Evolutionary conservation across 2,329 filamentous ascomycete genomes (phyloP).

Genomic region (Aspergillus sp.): DNA sequence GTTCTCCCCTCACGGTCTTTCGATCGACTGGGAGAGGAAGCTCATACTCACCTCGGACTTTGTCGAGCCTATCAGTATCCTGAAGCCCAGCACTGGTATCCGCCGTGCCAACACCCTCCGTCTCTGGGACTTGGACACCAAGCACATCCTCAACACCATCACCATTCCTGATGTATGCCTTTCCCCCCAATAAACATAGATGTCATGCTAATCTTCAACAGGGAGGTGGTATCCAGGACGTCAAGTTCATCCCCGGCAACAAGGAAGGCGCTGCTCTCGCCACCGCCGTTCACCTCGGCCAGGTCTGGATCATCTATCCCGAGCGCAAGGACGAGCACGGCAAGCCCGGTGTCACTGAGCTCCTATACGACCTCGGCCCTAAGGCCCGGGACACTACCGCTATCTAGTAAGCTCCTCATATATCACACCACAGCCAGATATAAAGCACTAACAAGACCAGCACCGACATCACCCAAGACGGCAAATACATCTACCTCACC

Average conservation of each 20-base stretch:
- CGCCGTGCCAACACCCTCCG: constrained; percentile 58
- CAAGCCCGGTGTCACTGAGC: constrained; percentile 58
- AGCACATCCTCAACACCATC: constrained; percentile 61
- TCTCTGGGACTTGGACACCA: constrained; percentile 56
- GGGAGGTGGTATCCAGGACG: constrained; percentile 51
- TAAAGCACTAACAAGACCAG: constrained; percentile 22
- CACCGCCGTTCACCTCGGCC: constrained; percentile 59
- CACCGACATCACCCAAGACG: constrained; percentile 60
- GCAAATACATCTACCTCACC: constrained; percentile 60
- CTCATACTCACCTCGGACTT: constrained; percentile 64
- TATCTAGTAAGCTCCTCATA: constrained; percentile 50
- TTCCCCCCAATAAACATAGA: background rate
- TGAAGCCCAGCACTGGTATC: constrained; percentile 59
- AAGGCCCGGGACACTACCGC: constrained; percentile 57
- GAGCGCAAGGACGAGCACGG: constrained; percentile 56
- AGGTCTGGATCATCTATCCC: constrained; percentile 67
- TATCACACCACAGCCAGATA: too few relatives aligned
- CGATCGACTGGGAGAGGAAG: constrained; percentile 57
- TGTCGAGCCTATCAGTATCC: constrained; percentile 60
- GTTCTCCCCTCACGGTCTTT: constrained; percentile 62
- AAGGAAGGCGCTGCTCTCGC: constrained; percentile 58
- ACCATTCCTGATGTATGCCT: constrained; percentile 56
- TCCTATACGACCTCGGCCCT: constrained; percentile 53
- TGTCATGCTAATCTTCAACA: constrained; percentile 11
- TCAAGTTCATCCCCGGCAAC: constrained; percentile 66